phyloP scores from a whole-genome alignment of 2,329 filamentous ascomycete genomes.

The Fulvia fulva region DNA sequence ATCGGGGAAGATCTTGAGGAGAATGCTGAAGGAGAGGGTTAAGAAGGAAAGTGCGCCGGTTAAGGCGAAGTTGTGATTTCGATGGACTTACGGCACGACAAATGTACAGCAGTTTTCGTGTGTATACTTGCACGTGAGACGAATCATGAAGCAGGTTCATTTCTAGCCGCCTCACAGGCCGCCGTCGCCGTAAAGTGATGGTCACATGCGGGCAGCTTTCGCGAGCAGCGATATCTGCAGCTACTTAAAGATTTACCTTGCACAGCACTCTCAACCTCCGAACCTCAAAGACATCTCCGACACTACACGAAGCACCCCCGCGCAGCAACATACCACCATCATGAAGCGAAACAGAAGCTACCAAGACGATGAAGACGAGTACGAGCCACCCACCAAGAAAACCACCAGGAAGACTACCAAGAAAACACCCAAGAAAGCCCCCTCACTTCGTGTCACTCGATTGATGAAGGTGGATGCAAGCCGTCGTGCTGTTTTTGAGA shows the following conservation, averaged over 20 bases:
- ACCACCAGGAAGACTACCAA: neutral
- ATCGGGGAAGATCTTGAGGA: constrained; percentile 46
- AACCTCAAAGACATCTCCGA: too few relatives aligned
- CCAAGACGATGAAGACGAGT: neutral
- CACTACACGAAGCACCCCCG: too few relatives aligned
- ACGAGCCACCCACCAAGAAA: neutral
- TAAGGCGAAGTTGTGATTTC: constrained; percentile 38
- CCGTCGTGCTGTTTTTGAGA: constrained; percentile 4
- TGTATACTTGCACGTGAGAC: neutral
- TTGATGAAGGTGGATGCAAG: neutral
- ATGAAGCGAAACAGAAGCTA: neutral
- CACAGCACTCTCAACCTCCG: neutral
- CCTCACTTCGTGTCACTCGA: neutral
- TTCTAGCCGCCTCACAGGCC: neutral
- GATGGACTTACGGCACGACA: neutral
- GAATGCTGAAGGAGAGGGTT: constrained; percentile 42
- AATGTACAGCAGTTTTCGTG: neutral
- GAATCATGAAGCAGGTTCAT: neutral
- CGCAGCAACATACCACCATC: too few relatives aligned
- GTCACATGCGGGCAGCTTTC: neutral
- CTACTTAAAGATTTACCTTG: neutral
- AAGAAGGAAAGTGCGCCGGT: constrained; percentile 38
- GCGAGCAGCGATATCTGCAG: neutral
- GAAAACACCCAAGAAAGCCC: neutral
- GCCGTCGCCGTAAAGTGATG: neutral